Base-by-base conservation (phyloP, 1,284 basidiomycete genomes). In the Ganoderma resinaceum region DNA sequence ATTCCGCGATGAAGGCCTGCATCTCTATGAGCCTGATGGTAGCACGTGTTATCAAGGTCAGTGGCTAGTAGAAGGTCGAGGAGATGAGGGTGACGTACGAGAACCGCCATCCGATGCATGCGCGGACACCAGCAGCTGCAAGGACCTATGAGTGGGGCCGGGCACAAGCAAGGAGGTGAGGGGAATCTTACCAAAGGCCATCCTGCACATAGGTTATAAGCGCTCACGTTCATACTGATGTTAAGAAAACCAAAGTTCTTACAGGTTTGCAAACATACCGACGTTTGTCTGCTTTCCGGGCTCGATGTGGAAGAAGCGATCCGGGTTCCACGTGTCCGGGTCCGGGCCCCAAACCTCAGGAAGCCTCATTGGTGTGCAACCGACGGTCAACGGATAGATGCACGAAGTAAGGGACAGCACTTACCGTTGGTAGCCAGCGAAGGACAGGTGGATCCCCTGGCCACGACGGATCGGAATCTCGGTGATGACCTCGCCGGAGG, bases 261-360 rank as follows among this genome's bases (percentile, higher is more conserved):
- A 89, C 87, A 89, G 74, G 75, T 87, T 87, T 11, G 81, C 82
- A 69, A 86, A 85, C 12, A 86, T 80, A 0, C 88, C 86, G 6
- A 87, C 75, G 9, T 74, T 73, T 0, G 82, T 78, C 26, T 79
- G 82, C 72, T 82, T 84, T 20, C 78, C 77, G 20, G 75, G 71
- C 12, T 74, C 74, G 37, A 78, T 61, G 18, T 70, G 76, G 9
- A 79, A 70, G 59, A 86, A 74, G 82, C 87, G 89, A 18, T 87
- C 84, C 9, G 87, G 87, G 66, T 87, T 83, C 76, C 83, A 89
- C n/a, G 74, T 71, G 62, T 87, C 77, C 2, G 87, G 82, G 70
- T 89, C 85, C 18, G 80, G 76, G 0, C 87, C 87, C 79, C 85
- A 89, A 1, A 88, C 73, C 2, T 78, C 73, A 9, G 74, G 72